Conservation (phyloP, 2,329 filamentous ascomycete species). For the Penicillium vulpinum region DNA sequence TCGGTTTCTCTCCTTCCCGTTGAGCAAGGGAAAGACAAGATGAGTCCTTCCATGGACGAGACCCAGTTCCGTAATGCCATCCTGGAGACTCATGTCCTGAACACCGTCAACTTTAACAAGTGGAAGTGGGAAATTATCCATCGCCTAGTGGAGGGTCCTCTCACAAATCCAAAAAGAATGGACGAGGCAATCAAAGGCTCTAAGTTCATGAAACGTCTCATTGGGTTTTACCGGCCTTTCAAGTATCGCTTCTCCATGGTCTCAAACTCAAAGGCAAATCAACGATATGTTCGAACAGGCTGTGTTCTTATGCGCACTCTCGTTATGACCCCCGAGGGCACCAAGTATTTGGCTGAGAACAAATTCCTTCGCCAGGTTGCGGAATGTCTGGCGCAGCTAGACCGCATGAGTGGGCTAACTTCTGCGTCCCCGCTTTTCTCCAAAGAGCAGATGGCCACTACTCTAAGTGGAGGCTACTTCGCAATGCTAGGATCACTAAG, state of each 20-base stretch:
- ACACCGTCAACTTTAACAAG: conserved; percentile 85
- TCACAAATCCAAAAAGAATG: conserved; percentile 85
- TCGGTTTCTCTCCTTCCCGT: conserved; percentile 43
- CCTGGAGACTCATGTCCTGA: conserved; percentile 76
- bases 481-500: conserved; percentile 86
- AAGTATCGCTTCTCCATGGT: conserved; percentile 93
- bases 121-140: conserved; percentile 98
- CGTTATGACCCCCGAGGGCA: conserved; percentile 80
- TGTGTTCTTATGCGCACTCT: conserved; percentile 85
- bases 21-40: conserved; percentile 53
- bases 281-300: conserved; percentile 88
- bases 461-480: conserved; percentile 89
- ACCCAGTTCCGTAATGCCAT: conserved; percentile 62
- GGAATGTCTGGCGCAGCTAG: conserved; percentile 92
- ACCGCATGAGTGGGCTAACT: conserved; percentile 72
- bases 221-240: conserved; percentile 95
- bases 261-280: conserved; percentile 86
- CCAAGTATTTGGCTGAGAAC: conserved; percentile 82
- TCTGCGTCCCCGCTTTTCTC: conserved; percentile 83
- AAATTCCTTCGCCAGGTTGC: conserved; percentile 92
- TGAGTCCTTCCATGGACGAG: conserved; percentile 64
- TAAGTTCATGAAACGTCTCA: conserved; percentile 91
- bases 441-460: conserved; percentile 77
- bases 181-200: conserved; percentile 93
- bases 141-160: conserved; percentile 85